A percentile compares a stretch with the other conserved stretches of the same genome.
phyloP scores from a whole-genome alignment of 768 basidiomycete species.

The Termitomyces sp. region DNA sequence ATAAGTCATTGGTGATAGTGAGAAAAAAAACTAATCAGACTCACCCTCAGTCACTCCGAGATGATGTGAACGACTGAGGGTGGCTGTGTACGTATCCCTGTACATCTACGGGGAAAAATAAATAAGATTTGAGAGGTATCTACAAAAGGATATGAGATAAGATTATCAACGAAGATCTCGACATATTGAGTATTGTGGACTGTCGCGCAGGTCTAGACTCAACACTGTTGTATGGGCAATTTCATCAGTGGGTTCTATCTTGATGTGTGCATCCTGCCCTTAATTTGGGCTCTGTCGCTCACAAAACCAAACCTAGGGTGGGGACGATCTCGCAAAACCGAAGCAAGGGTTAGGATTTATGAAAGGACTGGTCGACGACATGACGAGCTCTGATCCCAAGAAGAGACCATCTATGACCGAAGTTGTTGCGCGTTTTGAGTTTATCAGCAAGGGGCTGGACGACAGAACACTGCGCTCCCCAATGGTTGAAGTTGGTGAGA shows the following conservation, averaged over 20 bases:
- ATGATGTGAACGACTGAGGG: too few species aligned
- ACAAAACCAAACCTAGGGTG: neutral
- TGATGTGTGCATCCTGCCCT: constrained; percentile 3
- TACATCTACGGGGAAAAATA: too few species aligned
- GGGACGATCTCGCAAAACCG: neutral
- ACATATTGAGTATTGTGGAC: too few species aligned
- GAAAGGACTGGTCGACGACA: constrained; percentile 23
- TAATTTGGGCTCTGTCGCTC: neutral
- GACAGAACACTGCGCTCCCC: constrained; percentile 25
- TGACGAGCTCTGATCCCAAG: constrained; percentile 27
- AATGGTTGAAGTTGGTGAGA: constrained; percentile 4
- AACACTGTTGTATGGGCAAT: constrained; percentile 30
- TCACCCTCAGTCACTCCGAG: too few species aligned
- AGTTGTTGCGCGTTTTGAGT: constrained; percentile 26
- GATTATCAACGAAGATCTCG: too few species aligned
- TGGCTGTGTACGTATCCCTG: too few species aligned
- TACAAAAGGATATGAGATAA: too few species aligned
- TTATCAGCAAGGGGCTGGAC: constrained; percentile 20
- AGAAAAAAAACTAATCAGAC: too few species aligned
- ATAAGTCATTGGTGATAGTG: too few species aligned
- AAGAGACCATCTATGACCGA: constrained; percentile 31
- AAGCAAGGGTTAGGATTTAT: constrained; percentile 25
- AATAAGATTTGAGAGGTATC: too few species aligned
- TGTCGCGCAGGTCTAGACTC: too few species aligned
- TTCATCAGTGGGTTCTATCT: constrained; percentile 16